phyloP scores from a whole-genome alignment of 805 yeast genomes.

The Debaryomyces maramus region DNA sequence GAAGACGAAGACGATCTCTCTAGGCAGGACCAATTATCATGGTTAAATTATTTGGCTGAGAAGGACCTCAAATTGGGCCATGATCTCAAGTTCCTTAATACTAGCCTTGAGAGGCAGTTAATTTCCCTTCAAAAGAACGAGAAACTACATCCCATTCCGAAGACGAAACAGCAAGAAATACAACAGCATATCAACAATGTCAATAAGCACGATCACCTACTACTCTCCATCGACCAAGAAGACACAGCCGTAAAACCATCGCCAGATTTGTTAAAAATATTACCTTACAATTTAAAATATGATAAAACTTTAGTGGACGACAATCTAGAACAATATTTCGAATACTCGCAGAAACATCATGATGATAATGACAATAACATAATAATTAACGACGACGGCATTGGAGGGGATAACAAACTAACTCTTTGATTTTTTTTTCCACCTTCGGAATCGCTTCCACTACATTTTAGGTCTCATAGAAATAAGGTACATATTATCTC shows the following conservation, averaged over 20 bases:
- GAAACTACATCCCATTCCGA: constrained; percentile 28
- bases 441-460: too few relatives aligned
- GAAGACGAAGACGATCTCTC: constrained; percentile 18
- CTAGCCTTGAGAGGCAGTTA: constrained; percentile 27
- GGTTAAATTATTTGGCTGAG: constrained; percentile 41
- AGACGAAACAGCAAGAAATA: constrained; percentile 18
- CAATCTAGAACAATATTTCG: constrained; percentile 24
- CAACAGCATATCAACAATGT: constrained; percentile 19
- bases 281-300: constrained; percentile 37
- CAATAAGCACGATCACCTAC: constrained; percentile 31
- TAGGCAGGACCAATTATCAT: constrained; percentile 27
- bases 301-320: constrained; percentile 24
- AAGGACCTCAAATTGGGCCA: constrained; percentile 36
- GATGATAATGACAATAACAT: constrained; percentile 9
- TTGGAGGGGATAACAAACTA: constrained; percentile 25
- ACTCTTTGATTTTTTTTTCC: constrained; percentile 18
- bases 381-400: constrained; percentile 19
- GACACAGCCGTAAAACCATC: constrained; percentile 15
- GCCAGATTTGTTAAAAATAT: constrained; percentile 18
- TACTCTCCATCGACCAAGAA: constrained; percentile 25
- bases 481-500: too few relatives aligned
- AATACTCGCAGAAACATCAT: constrained; percentile 15
- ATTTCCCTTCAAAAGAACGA: constrained; percentile 26
- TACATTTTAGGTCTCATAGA: too few relatives aligned
- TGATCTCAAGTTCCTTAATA: constrained; percentile 33